A percentile compares a stretch with the other conserved stretches of the same genome.
Evolutionary conservation across 1,284 basidiomycete species (phyloP).

Genomic region (Malassezia slooffiae): DNA sequence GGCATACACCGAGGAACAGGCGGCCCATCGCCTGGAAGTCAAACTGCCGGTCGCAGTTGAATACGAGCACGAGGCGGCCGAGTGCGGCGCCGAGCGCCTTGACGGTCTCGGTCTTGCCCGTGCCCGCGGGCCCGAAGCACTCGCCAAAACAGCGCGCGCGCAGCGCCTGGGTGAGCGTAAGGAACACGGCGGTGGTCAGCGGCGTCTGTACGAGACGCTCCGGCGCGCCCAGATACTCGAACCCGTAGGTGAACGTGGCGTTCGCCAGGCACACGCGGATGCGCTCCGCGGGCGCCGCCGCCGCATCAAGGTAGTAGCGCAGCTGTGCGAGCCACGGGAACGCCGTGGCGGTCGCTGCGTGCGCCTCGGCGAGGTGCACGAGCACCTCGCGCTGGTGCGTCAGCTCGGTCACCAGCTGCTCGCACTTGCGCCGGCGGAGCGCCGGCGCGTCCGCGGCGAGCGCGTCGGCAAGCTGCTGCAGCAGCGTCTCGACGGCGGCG

Average conservation of each 20-base stretch:
- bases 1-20: slow-evolving; percentile 94
- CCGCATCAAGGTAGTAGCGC: slow-evolving; percentile 93
- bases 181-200: slow-evolving; percentile 90
- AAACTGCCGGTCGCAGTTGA: slow-evolving; percentile 98
- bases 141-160: slow-evolving; percentile 89
- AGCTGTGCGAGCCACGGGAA: slow-evolving; percentile 97
- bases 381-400: slow-evolving; percentile 95
- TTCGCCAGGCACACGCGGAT: slow-evolving; percentile 67
- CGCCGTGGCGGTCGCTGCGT: slow-evolving; percentile 57
- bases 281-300: slow-evolving; percentile 31
- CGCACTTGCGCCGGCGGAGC: slow-evolving; percentile 88
- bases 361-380: slow-evolving; percentile 62
- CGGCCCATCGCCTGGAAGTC: slow-evolving; percentile 99
- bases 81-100: slow-evolving; percentile 96
- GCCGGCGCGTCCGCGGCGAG: slow-evolving; percentile 78
- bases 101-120: slow-evolving; percentile 98
- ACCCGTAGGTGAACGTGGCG: slow-evolving; percentile 89
- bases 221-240: slow-evolving; percentile 94
- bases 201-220: slow-evolving; percentile 97
- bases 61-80: slow-evolving; percentile 92
- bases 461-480: slow-evolving; percentile 83
- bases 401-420: slow-evolving; percentile 95
- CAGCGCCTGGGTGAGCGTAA: slow-evolving; percentile 90
- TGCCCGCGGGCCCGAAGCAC: slow-evolving; percentile 96
- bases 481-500: slow-evolving; percentile 64